Evolutionary conservation across 352 stramenopile genomes (phyloP), one percentile per base, ranked within the genome.

Genomic region (Blastocystis sp.): DNA sequence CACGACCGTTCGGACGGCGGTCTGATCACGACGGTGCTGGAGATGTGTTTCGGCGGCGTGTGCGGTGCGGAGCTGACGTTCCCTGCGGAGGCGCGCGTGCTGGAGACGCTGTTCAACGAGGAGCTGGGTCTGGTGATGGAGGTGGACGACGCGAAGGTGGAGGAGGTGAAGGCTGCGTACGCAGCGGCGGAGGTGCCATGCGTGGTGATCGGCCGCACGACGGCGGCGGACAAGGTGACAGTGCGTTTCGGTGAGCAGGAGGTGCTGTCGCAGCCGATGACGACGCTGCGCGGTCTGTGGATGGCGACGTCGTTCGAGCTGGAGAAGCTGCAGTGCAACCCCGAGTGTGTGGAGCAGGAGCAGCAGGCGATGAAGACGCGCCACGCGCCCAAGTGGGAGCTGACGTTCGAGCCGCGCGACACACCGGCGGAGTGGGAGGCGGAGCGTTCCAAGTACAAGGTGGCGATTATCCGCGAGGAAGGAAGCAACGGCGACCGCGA

Each of bases 11-110:
- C 93, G 63, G 96, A 99, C 89, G 96, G 96, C 87, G 96, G 96
- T 88, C 90, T 99, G 27, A 90, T 96, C 32, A 92, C 96, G 6
- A 92, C 93, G n/a, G 88, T 98, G 18, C 87, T 98, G n/a, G 96
- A 99, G 89, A 99, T 99, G 96, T 94, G 95, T 0, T 98, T 99
- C 87, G 93, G 94, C 29, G 96, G 96, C 67, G 97, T 98, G 90
- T 97, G 96, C 87, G 95, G 95, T 38, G 88, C 98, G 11, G 89
- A 96, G 46, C 90, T 98, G 7, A 89, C 96, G 78, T 90, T 98
- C 0, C 11, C 32, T 8, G 84, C 86, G 11, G 87, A 84, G 27
- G 72, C 81, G 0, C 85, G 75, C 34, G 79, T 89, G 54, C 88
- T 95, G 69, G 87, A 88, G 38, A 87, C 88, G 75, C 90, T 98